These are phyloP conservation scores for Paraurostyla sp. DNA, from an alignment of 73 alveolate species.

Conservation along the genomic window DNA sequence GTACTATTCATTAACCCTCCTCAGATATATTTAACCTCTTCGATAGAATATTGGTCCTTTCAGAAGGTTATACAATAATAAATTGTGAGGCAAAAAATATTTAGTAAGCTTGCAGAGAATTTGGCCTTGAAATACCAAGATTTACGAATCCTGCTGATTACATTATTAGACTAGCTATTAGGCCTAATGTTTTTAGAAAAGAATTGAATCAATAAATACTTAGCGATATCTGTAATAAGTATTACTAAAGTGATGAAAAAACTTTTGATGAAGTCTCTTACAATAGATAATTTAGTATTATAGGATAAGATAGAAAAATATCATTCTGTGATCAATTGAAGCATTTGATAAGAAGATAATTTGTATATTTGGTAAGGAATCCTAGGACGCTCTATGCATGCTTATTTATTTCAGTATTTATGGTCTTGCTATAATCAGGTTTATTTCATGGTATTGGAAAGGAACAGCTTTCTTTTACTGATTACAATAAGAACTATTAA, in stretches of 20 bases:
- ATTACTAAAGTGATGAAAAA: not conserved
- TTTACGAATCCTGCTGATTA: slow-evolving; percentile 82
- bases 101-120: not conserved
- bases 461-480: not conserved
- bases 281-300: not conserved
- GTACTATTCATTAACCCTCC: slow-evolving; percentile 75
- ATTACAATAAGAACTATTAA: not conserved
- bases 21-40: slow-evolving; percentile 59
- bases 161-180: slow-evolving; percentile 55
- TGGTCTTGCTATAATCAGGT: slow-evolving; percentile 17
- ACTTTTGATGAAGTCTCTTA: not conserved
- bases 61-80: slow-evolving; percentile 59
- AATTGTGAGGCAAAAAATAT: slow-evolving; percentile 44
- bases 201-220: not conserved
- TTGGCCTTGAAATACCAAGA: slow-evolving; percentile 73
- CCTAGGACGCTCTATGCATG: slow-evolving; percentile 43
- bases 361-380: not conserved
- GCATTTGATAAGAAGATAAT: not conserved
- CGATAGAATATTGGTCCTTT: slow-evolving; percentile 53
- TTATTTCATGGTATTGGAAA: slow-evolving; percentile 32
- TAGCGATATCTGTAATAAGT: not conserved
- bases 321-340: not conserved
- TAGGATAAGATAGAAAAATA: slow-evolving; percentile 9
- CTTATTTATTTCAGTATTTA: slow-evolving; percentile 24
- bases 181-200: slow-evolving; percentile 14